Percentiles rank a stretch among this genome's conserved stretches.
phyloP scores from a whole-genome alignment of 73 alveolate genomes.

The Paramecium sexaurelia region DNA sequence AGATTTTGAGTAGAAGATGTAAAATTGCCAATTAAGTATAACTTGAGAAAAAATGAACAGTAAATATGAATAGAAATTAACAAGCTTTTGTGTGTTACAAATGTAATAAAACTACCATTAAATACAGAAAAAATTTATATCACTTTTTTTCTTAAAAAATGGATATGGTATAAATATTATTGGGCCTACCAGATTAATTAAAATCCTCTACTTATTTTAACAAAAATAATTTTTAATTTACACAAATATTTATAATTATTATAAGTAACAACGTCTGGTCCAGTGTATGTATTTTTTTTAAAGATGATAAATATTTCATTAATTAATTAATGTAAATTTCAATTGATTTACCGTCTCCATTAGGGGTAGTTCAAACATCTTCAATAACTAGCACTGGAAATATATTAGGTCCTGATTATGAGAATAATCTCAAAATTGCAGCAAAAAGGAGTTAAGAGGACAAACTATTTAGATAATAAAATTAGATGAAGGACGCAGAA shows the following conservation, averaged over 20 bases:
- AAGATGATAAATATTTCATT: not conserved
- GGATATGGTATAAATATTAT: no score
- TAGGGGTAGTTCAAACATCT: not conserved
- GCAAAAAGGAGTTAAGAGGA: not conserved
- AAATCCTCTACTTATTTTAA: conserved; percentile 64
- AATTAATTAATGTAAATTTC: not conserved
- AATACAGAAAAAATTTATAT: no score
- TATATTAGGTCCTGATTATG: not conserved
- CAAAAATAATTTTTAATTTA: not conserved
- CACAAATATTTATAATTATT: not conserved
- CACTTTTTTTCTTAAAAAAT: no score
- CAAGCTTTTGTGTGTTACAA: no score
- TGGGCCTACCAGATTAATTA: conserved; percentile 67
- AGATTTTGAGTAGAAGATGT: no score
- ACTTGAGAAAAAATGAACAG: no score
- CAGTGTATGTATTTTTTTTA: not conserved
- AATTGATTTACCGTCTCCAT: not conserved
- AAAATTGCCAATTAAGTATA: no score
- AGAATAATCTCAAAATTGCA: not conserved
- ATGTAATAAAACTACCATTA: no score
- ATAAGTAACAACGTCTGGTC: not conserved
- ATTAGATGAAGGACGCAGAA: not conserved
- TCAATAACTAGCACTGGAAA: not conserved
- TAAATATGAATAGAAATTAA: no score
- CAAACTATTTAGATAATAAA: not conserved